Base-by-base conservation (phyloP, 768 basidiomycete genomes). In the Boletellus emodensis region DNA sequence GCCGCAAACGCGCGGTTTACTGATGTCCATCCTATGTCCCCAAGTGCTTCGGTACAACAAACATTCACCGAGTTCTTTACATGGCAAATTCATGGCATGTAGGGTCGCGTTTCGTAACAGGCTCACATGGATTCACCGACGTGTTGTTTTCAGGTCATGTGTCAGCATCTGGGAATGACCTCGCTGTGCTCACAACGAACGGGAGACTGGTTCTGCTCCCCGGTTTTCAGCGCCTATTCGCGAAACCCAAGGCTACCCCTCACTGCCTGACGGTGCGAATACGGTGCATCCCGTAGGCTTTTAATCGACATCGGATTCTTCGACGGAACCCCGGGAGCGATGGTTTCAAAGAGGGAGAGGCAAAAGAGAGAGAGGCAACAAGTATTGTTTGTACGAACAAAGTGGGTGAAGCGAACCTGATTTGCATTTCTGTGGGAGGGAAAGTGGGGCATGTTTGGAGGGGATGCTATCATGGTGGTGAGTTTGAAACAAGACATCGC, bases 91-190 rank as follows among this genome's bases (percentile, higher is more conserved):
- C 42, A 54, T 57, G 43, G 66, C 65, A 45, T 67, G 67, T 67
- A 40, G 5, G 65, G 30, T 7, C 34, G 17, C 24, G 22, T 47
- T 35, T 5, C 1, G 9, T 37, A 12, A 39, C 4, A 3, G 22
- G n/a, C 2, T 30, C 38, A 4, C 32, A 1, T 38, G 36, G 12
- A 17, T 46, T 34, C 40, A 52, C 36, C 4, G 13, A 35, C 22
- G 40, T 46, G 24, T 36, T 49, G 13, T 28, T 45, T 32, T 41
- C 67, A 48, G 62, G 71, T 30, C 79, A 83, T 51, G 65, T 73
- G 32, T 80, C 81, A 24, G 55, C 72, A 14, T 78, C 77, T 10
- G 79, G 81, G 71, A 53, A 45, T 66, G 66, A 53, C 33, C 40
- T 68, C 38, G 61, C 51, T 54, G 70, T 15, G 45, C 73, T 54